Percentiles rank a stretch among this genome's conserved stretches.
Evolutionary conservation across 106 monocot genomes (phyloP).

Genomic region (Cymbidium sinense): DNA sequence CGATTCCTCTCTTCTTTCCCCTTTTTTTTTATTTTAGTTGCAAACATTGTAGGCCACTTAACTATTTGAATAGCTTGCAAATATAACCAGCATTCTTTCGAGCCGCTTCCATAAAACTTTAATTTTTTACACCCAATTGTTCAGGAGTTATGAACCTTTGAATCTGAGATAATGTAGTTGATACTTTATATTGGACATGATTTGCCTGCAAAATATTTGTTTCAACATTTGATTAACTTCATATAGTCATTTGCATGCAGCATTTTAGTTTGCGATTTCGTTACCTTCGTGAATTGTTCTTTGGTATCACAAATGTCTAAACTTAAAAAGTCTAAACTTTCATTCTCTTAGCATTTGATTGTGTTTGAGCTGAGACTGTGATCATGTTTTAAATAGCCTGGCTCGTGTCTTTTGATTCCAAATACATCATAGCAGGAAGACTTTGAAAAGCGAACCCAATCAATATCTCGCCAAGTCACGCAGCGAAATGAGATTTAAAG

Average conservation of each 20-base stretch:
- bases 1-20: too few species aligned
- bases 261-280: background rate
- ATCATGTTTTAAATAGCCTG: background rate
- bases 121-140: background rate
- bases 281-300: background rate
- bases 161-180: background rate
- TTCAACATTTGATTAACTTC: background rate
- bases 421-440: conserved; percentile 54
- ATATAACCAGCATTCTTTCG: too few species aligned
- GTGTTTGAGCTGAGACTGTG: background rate
- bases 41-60: too few species aligned
- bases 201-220: background rate
- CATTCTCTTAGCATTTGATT: background rate
- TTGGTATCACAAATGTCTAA: background rate
- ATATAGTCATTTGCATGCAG: background rate
- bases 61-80: too few species aligned
- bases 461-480: conserved; percentile 78
- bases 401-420: background rate
- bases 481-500: conserved; percentile 90
- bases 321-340: background rate
- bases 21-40: too few species aligned
- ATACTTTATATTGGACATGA: background rate
- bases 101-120: too few species aligned
- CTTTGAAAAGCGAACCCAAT: conserved; percentile 80
- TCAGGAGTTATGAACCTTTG: background rate